A percentile compares a stretch with the other conserved stretches of the same genome.
Conservation (phyloP, 768 basidiomycete genomes). For the Lyophyllum semitale region DNA sequence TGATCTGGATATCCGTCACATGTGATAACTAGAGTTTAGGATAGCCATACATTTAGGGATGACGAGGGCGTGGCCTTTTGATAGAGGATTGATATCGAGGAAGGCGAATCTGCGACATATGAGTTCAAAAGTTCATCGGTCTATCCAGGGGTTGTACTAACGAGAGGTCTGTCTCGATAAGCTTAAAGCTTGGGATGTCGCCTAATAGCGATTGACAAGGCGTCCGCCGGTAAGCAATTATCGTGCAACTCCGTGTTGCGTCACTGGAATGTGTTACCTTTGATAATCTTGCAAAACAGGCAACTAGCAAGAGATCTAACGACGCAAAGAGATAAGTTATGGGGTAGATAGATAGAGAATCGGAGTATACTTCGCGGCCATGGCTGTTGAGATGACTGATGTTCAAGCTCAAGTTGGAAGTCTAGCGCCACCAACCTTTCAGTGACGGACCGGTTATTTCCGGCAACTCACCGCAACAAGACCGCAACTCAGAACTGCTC, state of each 20-base stretch:
- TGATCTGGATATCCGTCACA: slow-evolving; percentile 59
- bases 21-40: neutral
- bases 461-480: slow-evolving; percentile 1
- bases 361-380: slow-evolving; percentile 38
- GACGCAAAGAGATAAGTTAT: neutral
- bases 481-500: neutral
- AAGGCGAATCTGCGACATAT: slow-evolving; percentile 67
- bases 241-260: neutral
- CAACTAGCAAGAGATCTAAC: slow-evolving; percentile 62
- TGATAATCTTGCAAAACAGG: slow-evolving; percentile 95
- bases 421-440: neutral
- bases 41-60: slow-evolving; percentile 82
- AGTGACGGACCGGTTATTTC: neutral
- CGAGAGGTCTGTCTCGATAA: slow-evolving; percentile 75
- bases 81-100: slow-evolving; percentile 88
- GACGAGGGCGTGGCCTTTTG: slow-evolving; percentile 88
- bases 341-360: neutral
- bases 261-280: slow-evolving; percentile 50
- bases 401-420: neutral
- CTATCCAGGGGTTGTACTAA: slow-evolving; percentile 35
- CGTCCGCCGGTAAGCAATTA: neutral
- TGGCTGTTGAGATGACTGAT: slow-evolving; percentile 12
- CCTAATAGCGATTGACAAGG: slow-evolving; percentile 53
- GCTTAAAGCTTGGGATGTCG: slow-evolving; percentile 87
- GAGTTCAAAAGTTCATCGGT: neutral